phyloP scores from a whole-genome alignment of 2,329 filamentous ascomycete species.

The Aureobasidium sp. region DNA sequence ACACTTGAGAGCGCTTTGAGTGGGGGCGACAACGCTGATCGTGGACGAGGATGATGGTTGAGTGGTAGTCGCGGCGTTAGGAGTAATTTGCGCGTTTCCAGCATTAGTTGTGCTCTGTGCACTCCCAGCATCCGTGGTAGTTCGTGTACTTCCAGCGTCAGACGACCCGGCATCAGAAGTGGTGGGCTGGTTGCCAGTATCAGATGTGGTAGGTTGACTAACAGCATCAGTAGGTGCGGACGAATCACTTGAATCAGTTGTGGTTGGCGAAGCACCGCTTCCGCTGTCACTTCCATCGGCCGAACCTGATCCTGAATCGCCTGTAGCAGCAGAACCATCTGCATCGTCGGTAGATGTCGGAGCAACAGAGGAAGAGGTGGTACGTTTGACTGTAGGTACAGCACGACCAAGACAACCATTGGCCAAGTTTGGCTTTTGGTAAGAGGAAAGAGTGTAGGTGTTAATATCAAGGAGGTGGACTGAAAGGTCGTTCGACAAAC shows the following conservation, averaged over 20 bases:
- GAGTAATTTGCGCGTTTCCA: background rate
- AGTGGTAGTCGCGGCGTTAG: background rate
- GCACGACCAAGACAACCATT: conserved; percentile 10
- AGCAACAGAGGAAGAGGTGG: background rate
- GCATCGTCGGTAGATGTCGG: background rate
- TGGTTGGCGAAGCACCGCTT: background rate
- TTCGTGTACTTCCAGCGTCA: background rate
- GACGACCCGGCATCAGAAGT: background rate
- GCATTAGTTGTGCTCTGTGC: background rate
- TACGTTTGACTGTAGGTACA: background rate
- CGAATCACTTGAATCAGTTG: background rate
- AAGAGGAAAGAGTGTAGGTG: background rate
- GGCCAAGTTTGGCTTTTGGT: conserved; percentile 1
- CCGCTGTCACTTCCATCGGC: background rate
- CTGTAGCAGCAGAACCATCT: background rate
- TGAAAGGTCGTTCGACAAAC: conserved; percentile 12
- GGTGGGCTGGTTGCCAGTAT: background rate
- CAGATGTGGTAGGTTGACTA: background rate
- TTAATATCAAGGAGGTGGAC: background rate
- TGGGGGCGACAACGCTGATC: background rate
- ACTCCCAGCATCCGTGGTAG: background rate
- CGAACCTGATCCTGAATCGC: background rate
- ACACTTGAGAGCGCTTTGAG: conserved; percentile 5
- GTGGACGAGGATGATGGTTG: background rate
- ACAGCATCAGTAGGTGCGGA: background rate